Evolutionary conservation across 2,329 filamentous ascomycete species (phyloP).

Genomic region (Pseudogymnoascus sp.): DNA sequence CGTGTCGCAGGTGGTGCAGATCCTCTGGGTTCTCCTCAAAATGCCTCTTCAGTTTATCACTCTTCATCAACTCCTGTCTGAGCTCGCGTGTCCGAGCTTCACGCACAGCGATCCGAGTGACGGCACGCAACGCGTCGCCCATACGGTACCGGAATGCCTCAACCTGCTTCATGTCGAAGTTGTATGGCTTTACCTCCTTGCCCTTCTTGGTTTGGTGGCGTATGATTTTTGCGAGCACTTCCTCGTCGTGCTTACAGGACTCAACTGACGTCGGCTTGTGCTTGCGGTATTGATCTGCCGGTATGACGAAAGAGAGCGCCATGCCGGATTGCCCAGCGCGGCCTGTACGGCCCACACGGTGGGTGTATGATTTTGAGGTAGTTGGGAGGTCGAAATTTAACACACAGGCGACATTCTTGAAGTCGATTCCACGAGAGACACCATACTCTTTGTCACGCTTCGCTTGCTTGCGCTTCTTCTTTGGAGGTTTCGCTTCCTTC

Average conservation of each 20-base stretch:
- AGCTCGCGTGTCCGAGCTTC: slow-evolving; percentile 86
- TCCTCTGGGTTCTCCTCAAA: slow-evolving; percentile 96
- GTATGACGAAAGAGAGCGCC: slow-evolving; percentile 91
- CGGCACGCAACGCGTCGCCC: slow-evolving; percentile 81
- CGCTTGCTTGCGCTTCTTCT: slow-evolving; percentile 56
- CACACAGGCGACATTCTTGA: slow-evolving; percentile 88
- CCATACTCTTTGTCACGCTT: slow-evolving; percentile 81
- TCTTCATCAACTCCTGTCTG: slow-evolving; percentile 81
- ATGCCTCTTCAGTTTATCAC: slow-evolving; percentile 86
- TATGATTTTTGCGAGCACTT: slow-evolving; percentile 69
- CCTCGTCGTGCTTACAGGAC: slow-evolving; percentile 74
- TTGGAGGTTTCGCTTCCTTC: slow-evolving; percentile 35
- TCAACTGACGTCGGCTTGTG: slow-evolving; percentile 78
- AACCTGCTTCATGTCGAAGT: slow-evolving; percentile 89
- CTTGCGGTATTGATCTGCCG: slow-evolving; percentile 72
- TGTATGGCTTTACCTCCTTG: slow-evolving; percentile 79
- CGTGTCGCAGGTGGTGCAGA: slow-evolving; percentile 78
- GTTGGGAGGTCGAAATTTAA: slow-evolving; percentile 95
- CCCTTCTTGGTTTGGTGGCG: slow-evolving; percentile 71
- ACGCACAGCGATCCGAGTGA: slow-evolving; percentile 81
- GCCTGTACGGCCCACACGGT: slow-evolving; percentile 89
- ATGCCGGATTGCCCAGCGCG: slow-evolving; percentile 87
- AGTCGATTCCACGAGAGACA: slow-evolving; percentile 93
- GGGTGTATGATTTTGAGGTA: slow-evolving; percentile 87
- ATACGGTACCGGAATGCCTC: slow-evolving; percentile 93